Conservation (phyloP, 345 rosid genomes). For the Euphorbia pulcherrima region DNA sequence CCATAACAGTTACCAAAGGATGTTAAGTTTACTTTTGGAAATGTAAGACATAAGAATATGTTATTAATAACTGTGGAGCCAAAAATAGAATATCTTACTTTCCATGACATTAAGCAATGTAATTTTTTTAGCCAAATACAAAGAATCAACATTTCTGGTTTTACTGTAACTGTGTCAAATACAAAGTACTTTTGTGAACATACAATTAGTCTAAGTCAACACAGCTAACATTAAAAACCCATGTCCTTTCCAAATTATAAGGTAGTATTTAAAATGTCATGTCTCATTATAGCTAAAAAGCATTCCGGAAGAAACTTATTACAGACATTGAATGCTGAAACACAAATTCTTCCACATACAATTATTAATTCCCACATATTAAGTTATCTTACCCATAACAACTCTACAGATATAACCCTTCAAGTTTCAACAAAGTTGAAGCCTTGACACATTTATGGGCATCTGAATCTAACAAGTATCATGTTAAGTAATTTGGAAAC, state of each 20-base stretch:
- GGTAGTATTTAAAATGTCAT: background rate
- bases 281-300: background rate
- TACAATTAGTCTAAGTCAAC: background rate
- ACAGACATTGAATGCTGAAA: background rate
- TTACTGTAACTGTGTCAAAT: background rate
- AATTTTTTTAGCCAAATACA: background rate
- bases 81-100: background rate
- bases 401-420: background rate
- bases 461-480: background rate
- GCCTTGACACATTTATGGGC: background rate
- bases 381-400: constrained; percentile 1
- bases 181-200: background rate
- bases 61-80: background rate
- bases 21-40: background rate
- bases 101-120: background rate
- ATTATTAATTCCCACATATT: too few species aligned
- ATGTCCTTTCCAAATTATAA: background rate
- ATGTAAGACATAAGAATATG: background rate
- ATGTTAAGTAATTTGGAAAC: background rate
- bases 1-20: background rate
- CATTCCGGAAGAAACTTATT: background rate
- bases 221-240: background rate
- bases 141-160: background rate
- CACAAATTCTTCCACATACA: background rate
- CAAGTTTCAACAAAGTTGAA: background rate